Evolutionary conservation across 192 early-diverging fungal genomes (phyloP), one percentile per base, ranked within the genome.

Genomic region (Oehlia diaphana): DNA sequence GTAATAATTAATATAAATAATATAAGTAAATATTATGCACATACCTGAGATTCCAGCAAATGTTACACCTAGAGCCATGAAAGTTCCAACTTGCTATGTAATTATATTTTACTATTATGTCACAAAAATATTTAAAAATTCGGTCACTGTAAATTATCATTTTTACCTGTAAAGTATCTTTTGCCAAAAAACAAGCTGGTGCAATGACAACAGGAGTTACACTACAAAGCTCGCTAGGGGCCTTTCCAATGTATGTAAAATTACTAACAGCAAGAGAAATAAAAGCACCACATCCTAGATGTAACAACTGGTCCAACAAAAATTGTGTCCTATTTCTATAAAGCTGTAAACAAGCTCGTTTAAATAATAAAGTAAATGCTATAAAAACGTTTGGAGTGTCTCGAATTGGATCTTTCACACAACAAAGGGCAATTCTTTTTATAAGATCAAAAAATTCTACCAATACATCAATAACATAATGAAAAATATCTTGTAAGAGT

Each of bases 11-110:
- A 31, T 31, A 31, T 31, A 31, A 31, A 31, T 31, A 31, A 31
- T 31, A 31, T 31, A 31, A 31, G 31, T 31, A 37, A 42, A 42
- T 42, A 42, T 42, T 42, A 12, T 12, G 44, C 4, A 10, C 9
- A 4, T 72, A 72, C 71, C 87, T 23, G 86, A 85, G 61, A 92
- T 90, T 0, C 91, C 91, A 2, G 87, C 86, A 70, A 92, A 92
- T 37, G 89, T 83, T 16, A 86, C 82, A 19, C 91, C 91, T 19
- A 92, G 78, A 9, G 81, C 76, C 37, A 91, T 85, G 65, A 92
- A 92, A 72, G 89, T 86, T 23, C 88, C 91, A 37, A 83, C 86
- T 7, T 82, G 76, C 68, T 70, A 70, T n/a, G 19, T 21, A 70
- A 2, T 35, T 6, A 69, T 69, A 39, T 39, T n/a, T n/a, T 6